Evolutionary conservation across 2,329 filamentous ascomycete genomes (phyloP).

Genomic region (Paecilomyces sp.): DNA sequence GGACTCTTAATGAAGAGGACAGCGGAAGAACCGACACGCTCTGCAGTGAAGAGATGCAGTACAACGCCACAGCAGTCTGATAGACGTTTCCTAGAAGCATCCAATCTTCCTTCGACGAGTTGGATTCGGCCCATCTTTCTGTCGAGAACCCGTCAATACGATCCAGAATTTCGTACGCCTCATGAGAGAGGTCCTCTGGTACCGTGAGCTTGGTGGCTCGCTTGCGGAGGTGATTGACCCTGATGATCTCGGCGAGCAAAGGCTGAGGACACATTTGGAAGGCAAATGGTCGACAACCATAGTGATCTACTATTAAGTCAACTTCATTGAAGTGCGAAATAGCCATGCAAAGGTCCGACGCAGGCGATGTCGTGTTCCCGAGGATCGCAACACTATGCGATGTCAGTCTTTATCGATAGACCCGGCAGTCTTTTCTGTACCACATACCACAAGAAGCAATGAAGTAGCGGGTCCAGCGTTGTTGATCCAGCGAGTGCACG

Average conservation of each 20-base stretch:
- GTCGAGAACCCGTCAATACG: conserved; percentile 22
- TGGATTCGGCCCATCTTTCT: conserved; percentile 21
- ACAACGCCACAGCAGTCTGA: conserved; percentile 25
- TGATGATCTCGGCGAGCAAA: conserved; percentile 27
- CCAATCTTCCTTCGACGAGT: conserved; percentile 17
- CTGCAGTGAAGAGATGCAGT: conserved; percentile 32
- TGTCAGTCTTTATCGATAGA: conserved; percentile 5
- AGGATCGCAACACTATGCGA: conserved; percentile 21
- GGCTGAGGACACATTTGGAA: conserved; percentile 24
- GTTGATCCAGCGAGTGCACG: conserved; percentile 10
- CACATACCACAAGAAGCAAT: conserved; percentile 19
- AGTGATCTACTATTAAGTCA: conserved; percentile 16
- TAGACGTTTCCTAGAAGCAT: conserved; percentile 22
- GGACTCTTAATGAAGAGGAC: conserved; percentile 5
- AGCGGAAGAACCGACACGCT: conserved; percentile 21
- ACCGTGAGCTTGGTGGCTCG: conserved; percentile 5
- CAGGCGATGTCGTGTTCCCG: conserved; percentile 31
- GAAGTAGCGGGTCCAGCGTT: conserved; percentile 16
- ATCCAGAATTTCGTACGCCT: conserved; percentile 15
- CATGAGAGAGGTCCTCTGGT: conserved; percentile 3
- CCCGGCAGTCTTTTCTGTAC: not conserved
- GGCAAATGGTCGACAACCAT: conserved; percentile 3
- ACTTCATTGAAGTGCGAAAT: conserved; percentile 17
- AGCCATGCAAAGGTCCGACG: conserved; percentile 20
- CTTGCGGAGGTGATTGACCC: conserved; percentile 29